These are phyloP conservation scores for Aureobasidium sp. DNA, from an alignment of 2,329 filamentous ascomycete genomes.

Conservation along the genomic window DNA sequence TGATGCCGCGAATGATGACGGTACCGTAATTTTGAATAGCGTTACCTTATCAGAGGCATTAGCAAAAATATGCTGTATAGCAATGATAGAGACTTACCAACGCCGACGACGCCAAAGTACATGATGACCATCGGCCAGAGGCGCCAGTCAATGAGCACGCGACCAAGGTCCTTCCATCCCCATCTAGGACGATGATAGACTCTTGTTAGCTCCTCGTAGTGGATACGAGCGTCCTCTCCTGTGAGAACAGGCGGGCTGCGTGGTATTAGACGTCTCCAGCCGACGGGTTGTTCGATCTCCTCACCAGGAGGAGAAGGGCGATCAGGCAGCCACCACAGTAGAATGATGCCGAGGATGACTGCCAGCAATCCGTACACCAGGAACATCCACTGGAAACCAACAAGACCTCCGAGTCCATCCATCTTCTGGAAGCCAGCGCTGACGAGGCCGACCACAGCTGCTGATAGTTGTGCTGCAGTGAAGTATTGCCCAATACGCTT, in stretches of 20 bases:
- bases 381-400: conserved; percentile 95
- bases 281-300: conserved; percentile 39
- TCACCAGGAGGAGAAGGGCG: conserved; percentile 79
- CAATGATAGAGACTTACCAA: conserved; percentile 54
- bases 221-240: conserved; percentile 81
- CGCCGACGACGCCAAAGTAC: conserved; percentile 96
- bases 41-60: conserved; percentile 50
- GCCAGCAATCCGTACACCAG: conserved; percentile 84
- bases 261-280: conserved; percentile 73
- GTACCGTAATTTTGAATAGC: conserved; percentile 90
- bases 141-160: conserved; percentile 85
- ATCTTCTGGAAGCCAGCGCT: conserved; percentile 94
- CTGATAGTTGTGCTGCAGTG: conserved; percentile 88
- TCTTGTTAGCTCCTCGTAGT: conserved; percentile 84
- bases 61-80: neutral
- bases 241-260: conserved; percentile 73
- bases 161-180: conserved; percentile 73
- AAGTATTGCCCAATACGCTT: conserved; percentile 93
- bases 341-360: conserved; percentile 72
- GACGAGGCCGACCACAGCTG: conserved; percentile 88
- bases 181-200: conserved; percentile 83
- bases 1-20: conserved; percentile 85
- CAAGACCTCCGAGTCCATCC: conserved; percentile 79
- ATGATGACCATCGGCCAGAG: conserved; percentile 88
- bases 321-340: conserved; percentile 94